phyloP scores from a whole-genome alignment of 805 yeast genomes.

The Spathaspora boniae region DNA sequence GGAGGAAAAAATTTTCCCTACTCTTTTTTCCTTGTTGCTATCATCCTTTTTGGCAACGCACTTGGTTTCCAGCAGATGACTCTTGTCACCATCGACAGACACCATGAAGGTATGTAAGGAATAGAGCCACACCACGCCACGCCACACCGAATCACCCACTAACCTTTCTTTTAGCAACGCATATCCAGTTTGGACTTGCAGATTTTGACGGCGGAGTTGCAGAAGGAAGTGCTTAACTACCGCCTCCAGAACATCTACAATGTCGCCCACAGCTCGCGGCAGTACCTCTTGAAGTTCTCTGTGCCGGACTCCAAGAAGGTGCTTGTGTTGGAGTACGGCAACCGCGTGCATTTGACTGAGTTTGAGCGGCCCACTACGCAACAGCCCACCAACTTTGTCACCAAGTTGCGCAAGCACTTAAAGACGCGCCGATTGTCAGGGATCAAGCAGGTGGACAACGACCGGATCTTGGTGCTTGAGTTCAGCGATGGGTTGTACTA shows the following conservation, averaged over 20 bases:
- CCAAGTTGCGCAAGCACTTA: constrained; percentile 81
- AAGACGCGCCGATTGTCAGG: constrained; percentile 74
- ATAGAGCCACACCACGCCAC: too few relatives aligned
- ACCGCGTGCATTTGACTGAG: constrained; percentile 72
- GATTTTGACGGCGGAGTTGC: constrained; percentile 65
- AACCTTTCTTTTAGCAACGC: constrained; percentile 76
- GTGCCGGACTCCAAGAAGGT: constrained; percentile 77
- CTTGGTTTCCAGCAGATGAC: too few relatives aligned
- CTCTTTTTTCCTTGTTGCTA: too few relatives aligned
- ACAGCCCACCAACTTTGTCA: constrained; percentile 80
- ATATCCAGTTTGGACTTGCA: constrained; percentile 80
- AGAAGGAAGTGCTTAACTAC: constrained; percentile 52
- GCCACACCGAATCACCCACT: too few relatives aligned
- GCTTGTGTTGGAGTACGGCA: constrained; percentile 82
- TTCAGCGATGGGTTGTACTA: constrained; percentile 80
- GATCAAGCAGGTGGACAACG: constrained; percentile 71
- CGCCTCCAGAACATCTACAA: constrained; percentile 85
- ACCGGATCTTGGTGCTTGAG: constrained; percentile 77
- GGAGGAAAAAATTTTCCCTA: too few relatives aligned
- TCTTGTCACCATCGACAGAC: too few relatives aligned
- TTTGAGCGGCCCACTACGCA: constrained; percentile 79
- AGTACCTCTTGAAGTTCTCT: constrained; percentile 75
- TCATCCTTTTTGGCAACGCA: too few relatives aligned
- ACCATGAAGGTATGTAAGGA: too few relatives aligned
- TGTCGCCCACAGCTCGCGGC: constrained; percentile 64